A percentile compares a stretch with the other conserved stretches of the same genome.
Conservation (phyloP, 257 asterid species). For the Scutellaria baicalensis region DNA sequence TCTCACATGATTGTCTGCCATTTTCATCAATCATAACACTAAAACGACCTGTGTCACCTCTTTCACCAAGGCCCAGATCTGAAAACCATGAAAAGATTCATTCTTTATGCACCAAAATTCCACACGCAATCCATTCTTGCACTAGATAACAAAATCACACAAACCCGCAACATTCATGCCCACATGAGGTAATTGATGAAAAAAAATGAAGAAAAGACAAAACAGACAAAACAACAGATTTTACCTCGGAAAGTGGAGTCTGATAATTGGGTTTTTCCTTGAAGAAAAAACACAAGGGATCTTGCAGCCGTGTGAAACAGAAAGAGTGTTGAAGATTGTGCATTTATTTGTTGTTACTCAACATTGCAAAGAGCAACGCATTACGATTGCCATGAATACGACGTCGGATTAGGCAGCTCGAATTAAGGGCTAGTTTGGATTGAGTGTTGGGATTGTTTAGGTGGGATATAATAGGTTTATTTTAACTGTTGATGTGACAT, state of each 20-base stretch:
- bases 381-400: conserved; percentile 19
- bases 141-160: conserved; percentile 18
- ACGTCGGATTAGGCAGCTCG: conserved; percentile 24
- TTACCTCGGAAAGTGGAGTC: conserved; percentile 25
- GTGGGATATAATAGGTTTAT: too few relatives aligned
- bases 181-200: neutral
- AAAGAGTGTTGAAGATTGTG: conserved; percentile 25
- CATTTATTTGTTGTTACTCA: conserved; percentile 10
- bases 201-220: neutral
- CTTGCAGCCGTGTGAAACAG: conserved; percentile 34
- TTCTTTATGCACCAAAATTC: conserved; percentile 10
- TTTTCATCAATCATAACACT: conserved; percentile 37
- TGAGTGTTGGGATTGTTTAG: too few relatives aligned
- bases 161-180: neutral
- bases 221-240: neutral
- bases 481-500: too few relatives aligned
- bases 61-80: conserved; percentile 40
- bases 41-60: conserved; percentile 6
- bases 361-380: conserved; percentile 9
- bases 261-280: conserved; percentile 23
- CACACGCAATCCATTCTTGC: conserved; percentile 8
- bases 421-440: too few relatives aligned
- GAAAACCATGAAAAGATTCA: conserved; percentile 22
- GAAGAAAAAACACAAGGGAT: conserved; percentile 20
- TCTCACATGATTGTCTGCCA: conserved; percentile 43